phyloP scores from a whole-genome alignment of 768 basidiomycete genomes.

The Tephrocybe sp. region DNA sequence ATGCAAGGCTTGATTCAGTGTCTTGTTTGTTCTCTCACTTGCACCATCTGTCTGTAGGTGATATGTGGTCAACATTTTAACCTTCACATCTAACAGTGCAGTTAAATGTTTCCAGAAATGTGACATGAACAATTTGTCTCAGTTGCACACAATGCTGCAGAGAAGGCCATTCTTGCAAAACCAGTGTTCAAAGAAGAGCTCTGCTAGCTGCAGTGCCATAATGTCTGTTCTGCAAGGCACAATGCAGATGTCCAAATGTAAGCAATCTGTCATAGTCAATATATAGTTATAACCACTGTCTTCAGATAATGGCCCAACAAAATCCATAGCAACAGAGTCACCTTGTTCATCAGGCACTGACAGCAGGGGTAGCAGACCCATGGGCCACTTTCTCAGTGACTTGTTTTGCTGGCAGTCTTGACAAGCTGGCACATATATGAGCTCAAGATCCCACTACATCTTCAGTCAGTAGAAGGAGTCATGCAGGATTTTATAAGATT shows the following conservation, averaged over 20 bases:
- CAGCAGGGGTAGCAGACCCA: slow-evolving; percentile 25
- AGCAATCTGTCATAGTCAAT: slow-evolving; percentile 24
- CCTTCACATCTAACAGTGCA: slow-evolving; percentile 20
- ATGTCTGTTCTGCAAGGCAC: no score
- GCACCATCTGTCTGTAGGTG: slow-evolving; percentile 37
- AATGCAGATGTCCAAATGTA: slow-evolving; percentile 26
- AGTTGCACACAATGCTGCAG: neutral
- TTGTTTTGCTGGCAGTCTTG: slow-evolving; percentile 28
- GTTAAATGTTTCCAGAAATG: slow-evolving; percentile 27
- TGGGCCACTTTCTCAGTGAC: slow-evolving; percentile 10
- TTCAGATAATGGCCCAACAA: no score
- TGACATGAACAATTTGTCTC: slow-evolving; percentile 27
- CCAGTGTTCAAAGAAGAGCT: no score
- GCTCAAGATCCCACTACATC: slow-evolving; percentile 25
- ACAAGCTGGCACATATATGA: slow-evolving; percentile 9
- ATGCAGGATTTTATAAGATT: no score
- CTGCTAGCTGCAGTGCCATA: no score
- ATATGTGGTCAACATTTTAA: slow-evolving; percentile 30
- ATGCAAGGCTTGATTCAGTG: slow-evolving; percentile 12
- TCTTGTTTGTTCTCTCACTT: slow-evolving; percentile 29
- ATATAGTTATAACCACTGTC: slow-evolving; percentile 27
- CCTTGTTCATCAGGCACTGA: slow-evolving; percentile 23
- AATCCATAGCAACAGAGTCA: no score
- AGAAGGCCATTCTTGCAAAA: no score
- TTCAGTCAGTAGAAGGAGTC: slow-evolving; percentile 34